A percentile compares a stretch with the other conserved stretches of the same genome.
phyloP scores from a whole-genome alignment of 371 early-diverging fungal genomes.

The Mucor irregularis region DNA sequence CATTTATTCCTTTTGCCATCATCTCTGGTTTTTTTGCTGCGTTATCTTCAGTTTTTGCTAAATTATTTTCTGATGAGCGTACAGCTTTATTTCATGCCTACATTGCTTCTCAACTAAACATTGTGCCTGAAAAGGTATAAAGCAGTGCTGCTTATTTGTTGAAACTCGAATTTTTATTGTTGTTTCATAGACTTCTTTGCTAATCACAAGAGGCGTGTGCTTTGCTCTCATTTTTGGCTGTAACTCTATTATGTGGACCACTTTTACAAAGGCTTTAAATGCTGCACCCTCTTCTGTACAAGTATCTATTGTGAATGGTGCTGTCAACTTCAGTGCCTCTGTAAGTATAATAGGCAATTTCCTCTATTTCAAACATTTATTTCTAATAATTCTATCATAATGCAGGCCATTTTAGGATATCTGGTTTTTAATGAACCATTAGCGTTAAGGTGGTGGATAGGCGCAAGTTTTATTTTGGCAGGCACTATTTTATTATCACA shows the following conservation, averaged over 20 bases:
- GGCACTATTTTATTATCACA: conserved; percentile 59
- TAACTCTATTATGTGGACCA: conserved; percentile 82
- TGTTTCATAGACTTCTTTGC: conserved; percentile 34
- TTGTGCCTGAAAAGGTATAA: conserved; percentile 25
- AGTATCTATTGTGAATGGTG: conserved; percentile 74
- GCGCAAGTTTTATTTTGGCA: conserved; percentile 69
- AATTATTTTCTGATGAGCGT: conserved; percentile 63
- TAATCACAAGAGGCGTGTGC: conserved; percentile 51
- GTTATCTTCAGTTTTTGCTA: conserved; percentile 76
- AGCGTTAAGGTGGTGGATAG: conserved; percentile 76
- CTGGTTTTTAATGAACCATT: conserved; percentile 69
- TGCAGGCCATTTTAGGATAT: conserved; percentile 66
- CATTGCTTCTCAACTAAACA: neutral
- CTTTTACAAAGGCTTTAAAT: conserved; percentile 78
- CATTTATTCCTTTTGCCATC: conserved; percentile 53
- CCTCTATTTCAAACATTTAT: neutral
- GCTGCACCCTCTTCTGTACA: conserved; percentile 67
- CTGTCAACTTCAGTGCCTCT: conserved; percentile 71
- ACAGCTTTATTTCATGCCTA: conserved; percentile 38
- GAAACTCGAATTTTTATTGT: too few relatives aligned
- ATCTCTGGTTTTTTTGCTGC: conserved; percentile 72
- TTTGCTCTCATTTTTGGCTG: conserved; percentile 62
- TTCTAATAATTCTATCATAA: too few relatives aligned
- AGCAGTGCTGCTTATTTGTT: too few relatives aligned
- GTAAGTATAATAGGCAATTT: too few relatives aligned